These are phyloP conservation scores for Avena insularis DNA, from an alignment of 176 grass and related monocot species.

Conservation along the genomic window DNA sequence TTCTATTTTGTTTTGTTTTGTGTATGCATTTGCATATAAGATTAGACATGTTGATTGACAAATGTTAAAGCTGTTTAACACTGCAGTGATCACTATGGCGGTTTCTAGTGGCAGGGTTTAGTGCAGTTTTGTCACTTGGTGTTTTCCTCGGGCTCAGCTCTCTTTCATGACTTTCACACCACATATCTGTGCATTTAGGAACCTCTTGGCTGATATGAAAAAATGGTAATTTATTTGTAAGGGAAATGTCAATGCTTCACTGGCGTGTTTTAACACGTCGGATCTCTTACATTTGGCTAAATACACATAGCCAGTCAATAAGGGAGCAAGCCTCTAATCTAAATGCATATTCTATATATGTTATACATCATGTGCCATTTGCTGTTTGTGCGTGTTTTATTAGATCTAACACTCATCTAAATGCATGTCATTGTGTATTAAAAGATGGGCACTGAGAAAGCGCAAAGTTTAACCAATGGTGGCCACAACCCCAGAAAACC, in stretches of 20 bases:
- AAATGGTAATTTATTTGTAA: background rate
- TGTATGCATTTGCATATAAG: conserved; percentile 22
- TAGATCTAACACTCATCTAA: background rate
- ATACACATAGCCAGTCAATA: background rate
- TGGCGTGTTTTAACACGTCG: background rate
- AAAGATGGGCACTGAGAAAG: background rate
- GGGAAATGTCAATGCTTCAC: background rate
- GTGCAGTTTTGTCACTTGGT: conserved; percentile 29
- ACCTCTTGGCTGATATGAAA: background rate
- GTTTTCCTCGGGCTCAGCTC: background rate
- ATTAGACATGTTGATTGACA: conserved; percentile 6
- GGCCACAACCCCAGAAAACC: background rate
- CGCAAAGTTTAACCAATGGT: background rate
- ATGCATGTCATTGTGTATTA: background rate
- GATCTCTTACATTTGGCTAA: background rate
- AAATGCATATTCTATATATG: background rate
- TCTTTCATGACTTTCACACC: conserved; percentile 15
- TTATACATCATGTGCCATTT: conserved; percentile 9
- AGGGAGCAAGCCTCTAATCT: background rate
- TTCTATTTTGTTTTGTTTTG: conserved; percentile 2
- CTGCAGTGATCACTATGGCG: background rate
- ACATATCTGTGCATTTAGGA: conserved; percentile 10
- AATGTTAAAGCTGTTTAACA: conserved; percentile 3
- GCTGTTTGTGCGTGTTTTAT: background rate
- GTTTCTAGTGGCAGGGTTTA: background rate